Percentiles rank a stretch among this genome's conserved stretches.
Evolutionary conservation across 2,329 filamentous ascomycete species (phyloP).

Genomic region (Thyridium curvatum): DNA sequence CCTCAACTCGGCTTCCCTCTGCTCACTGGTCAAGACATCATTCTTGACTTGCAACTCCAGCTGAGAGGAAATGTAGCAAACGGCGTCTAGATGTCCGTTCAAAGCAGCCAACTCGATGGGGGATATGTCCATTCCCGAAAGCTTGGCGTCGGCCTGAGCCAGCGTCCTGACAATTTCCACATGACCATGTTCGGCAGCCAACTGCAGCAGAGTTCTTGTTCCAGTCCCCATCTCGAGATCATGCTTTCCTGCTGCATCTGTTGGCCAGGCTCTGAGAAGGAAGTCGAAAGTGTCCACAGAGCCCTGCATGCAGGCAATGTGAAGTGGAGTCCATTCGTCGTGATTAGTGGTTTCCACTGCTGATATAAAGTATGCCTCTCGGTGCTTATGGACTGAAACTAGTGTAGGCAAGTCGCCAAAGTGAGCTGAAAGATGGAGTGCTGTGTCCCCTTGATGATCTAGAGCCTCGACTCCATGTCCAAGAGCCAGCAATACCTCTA

Average conservation of each 20-base stretch:
- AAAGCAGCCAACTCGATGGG: slow-evolving; percentile 1
- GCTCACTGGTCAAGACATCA: not conserved
- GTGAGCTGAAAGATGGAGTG: not conserved
- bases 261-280: not conserved
- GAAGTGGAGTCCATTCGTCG: not conserved
- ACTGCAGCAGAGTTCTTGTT: too few species aligned
- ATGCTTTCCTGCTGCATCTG: not conserved
- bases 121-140: not conserved
- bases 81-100: not conserved
- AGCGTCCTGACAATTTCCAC: not conserved
- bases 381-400: not conserved
- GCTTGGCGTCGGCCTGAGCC: not conserved
- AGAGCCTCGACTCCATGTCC: not conserved
- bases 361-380: not conserved
- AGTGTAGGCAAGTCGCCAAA: not conserved
- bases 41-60: too few species aligned
- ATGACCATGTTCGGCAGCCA: not conserved
- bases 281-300: slow-evolving; percentile 1
- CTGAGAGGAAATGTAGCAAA: not conserved
- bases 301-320: not conserved
- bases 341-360: not conserved
- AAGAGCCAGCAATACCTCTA: not conserved
- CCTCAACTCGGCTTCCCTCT: not conserved
- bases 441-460: not conserved
- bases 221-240: not conserved